These are phyloP conservation scores for Luffa aegyptiaca DNA, from an alignment of 306 rosid species.

Conservation along the genomic window DNA sequence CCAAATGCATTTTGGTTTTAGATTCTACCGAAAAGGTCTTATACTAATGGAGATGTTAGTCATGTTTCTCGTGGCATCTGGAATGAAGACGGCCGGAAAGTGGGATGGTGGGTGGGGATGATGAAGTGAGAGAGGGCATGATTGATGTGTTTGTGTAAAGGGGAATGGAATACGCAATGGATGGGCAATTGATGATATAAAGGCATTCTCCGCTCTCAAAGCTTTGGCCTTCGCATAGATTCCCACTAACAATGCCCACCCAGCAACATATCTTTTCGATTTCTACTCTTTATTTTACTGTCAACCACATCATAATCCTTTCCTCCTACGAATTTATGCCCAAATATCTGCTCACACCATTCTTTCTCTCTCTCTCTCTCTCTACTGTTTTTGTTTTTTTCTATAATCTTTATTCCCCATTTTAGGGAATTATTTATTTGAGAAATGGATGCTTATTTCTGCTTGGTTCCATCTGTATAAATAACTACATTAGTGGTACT, in stretches of 20 bases:
- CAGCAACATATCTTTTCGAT: not conserved
- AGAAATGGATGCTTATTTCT: not conserved
- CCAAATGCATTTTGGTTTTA: not conserved
- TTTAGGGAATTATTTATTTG: not conserved
- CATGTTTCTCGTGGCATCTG: not conserved
- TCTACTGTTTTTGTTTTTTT: not conserved
- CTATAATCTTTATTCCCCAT: not conserved
- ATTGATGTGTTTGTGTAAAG: not conserved
- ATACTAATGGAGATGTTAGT: not conserved
- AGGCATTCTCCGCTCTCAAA: not conserved
- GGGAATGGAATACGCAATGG: not conserved
- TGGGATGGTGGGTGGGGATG: not conserved
- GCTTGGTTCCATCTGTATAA: no score
- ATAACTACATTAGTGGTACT: no score
- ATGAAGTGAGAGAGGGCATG: not conserved
- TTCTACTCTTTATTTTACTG: not conserved
- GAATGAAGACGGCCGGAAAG: not conserved
- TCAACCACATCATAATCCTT: not conserved
- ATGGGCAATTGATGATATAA: not conserved
- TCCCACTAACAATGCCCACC: slow-evolving; percentile 4
- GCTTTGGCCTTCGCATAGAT: slow-evolving; percentile 7
- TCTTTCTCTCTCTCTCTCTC: not conserved
- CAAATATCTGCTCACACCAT: not conserved
- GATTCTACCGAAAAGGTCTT: not conserved
- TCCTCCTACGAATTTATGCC: not conserved